These are phyloP conservation scores for Closterium sp. DNA, from an alignment of 139 green algal species.

Conservation along the genomic window DNA sequence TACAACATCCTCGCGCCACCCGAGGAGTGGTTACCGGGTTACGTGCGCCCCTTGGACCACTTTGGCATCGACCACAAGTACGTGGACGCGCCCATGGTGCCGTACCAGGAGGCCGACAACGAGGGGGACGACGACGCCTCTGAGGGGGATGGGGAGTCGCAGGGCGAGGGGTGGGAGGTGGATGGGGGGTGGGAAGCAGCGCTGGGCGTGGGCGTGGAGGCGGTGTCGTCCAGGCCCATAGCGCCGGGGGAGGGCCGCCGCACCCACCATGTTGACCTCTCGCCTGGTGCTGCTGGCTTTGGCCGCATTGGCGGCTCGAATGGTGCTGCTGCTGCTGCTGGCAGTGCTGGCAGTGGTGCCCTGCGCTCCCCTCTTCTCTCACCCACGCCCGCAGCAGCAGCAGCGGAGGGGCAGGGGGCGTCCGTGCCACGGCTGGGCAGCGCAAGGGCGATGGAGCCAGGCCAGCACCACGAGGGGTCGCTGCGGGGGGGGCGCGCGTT, in stretches of 20 bases:
- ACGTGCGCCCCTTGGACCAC: neutral
- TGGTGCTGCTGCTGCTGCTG: no score
- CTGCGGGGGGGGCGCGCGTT: neutral
- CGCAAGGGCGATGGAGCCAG: neutral
- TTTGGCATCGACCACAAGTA: constrained; percentile 10
- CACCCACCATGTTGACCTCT: neutral
- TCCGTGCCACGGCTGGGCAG: neutral
- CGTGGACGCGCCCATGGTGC: neutral
- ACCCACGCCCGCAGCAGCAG: neutral
- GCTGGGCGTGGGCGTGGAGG: neutral
- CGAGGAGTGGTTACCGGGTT: constrained; percentile 32
- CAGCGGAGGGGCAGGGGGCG: neutral
- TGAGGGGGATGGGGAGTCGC: no score
- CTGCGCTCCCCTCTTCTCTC: neutral
- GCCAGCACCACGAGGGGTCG: neutral
- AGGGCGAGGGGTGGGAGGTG: no score
- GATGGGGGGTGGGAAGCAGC: neutral
- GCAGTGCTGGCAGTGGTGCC: no score
- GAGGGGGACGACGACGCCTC: neutral
- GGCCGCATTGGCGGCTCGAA: no score
- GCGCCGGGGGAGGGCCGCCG: no score
- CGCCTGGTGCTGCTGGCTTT: neutral
- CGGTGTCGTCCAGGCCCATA: neutral
- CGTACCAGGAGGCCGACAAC: neutral
- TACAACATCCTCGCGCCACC: constrained; percentile 36